Conservation (phyloP, 805 yeast species). For the Lachancea thermotolerans region DNA sequence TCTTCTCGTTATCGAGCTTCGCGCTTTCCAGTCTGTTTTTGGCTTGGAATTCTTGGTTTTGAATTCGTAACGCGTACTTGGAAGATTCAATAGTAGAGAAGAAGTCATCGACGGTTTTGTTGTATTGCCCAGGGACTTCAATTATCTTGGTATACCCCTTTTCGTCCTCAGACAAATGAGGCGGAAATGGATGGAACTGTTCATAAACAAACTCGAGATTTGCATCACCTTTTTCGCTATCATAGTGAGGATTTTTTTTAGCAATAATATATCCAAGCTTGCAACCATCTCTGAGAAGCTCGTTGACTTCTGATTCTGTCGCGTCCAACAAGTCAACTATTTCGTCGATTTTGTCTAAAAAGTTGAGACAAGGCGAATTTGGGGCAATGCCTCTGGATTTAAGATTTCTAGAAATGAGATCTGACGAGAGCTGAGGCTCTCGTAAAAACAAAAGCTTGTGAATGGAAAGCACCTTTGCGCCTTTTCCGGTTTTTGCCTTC, state of each 20-base stretch:
- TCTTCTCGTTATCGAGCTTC: slow-evolving; percentile 59
- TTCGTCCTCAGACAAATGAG: slow-evolving; percentile 36
- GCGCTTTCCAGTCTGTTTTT: slow-evolving; percentile 69
- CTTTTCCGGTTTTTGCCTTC: slow-evolving; percentile 27
- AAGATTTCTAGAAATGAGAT: slow-evolving; percentile 59
- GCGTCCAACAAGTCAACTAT: slow-evolving; percentile 40
- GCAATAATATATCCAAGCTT: slow-evolving; percentile 58
- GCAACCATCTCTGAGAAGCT: slow-evolving; percentile 28
- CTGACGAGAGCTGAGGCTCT: slow-evolving; percentile 71
- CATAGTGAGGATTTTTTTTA: slow-evolving; percentile 48
- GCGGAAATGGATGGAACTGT: slow-evolving; percentile 64
- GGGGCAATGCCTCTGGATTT: slow-evolving; percentile 42
- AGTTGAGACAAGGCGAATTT: slow-evolving; percentile 32
- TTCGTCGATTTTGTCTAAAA: slow-evolving; percentile 22
- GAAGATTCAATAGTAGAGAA: slow-evolving; percentile 82
- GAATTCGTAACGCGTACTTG: slow-evolving; percentile 65
- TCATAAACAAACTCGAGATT: slow-evolving; percentile 49
- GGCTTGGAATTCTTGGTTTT: slow-evolving; percentile 71
- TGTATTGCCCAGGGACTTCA: slow-evolving; percentile 53
- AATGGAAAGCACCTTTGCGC: slow-evolving; percentile 48
- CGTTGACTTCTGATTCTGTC: slow-evolving; percentile 40
- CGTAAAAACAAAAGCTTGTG: slow-evolving; percentile 64
- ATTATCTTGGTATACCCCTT: slow-evolving; percentile 33
- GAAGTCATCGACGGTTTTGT: slow-evolving; percentile 72
- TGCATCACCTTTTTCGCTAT: slow-evolving; percentile 35